Conservation (phyloP, 2,329 filamentous ascomycete genomes). For the Metarhizium rileyi region DNA sequence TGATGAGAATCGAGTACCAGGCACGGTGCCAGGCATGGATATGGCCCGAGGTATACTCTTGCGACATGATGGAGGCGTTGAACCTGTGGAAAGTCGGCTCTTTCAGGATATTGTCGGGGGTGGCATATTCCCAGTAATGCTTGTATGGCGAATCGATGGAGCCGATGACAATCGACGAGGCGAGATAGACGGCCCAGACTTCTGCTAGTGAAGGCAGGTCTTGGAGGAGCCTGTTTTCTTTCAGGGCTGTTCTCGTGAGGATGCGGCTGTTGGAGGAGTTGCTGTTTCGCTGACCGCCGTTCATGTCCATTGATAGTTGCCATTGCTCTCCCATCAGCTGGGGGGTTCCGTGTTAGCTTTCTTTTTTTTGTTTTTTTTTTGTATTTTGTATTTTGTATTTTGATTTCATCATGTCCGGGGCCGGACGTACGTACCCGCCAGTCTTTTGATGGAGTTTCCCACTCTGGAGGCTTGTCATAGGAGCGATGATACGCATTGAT, state of each 20-base stretch:
- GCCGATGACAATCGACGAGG: constrained; percentile 54
- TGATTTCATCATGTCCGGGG: too few relatives aligned
- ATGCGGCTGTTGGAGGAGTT: constrained; percentile 51
- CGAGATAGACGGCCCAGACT: constrained; percentile 59
- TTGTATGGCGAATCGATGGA: constrained; percentile 50
- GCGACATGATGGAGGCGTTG: constrained; percentile 50
- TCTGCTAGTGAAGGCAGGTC: constrained; percentile 61
- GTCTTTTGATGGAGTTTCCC: constrained; percentile 29
- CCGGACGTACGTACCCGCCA: constrained; percentile 31
- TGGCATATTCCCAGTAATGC: constrained; percentile 40
- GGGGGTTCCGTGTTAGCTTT: background rate
- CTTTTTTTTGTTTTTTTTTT: too few relatives aligned
- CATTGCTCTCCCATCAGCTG: constrained; percentile 43
- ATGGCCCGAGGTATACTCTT: constrained; percentile 63
- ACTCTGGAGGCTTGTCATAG: constrained; percentile 19
- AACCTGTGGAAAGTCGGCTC: constrained; percentile 46
- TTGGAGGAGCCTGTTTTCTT: constrained; percentile 30
- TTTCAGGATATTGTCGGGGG: constrained; percentile 24
- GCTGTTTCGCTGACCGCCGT: constrained; percentile 42
- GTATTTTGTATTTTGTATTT: too few relatives aligned
- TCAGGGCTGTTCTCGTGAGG: constrained; percentile 41
- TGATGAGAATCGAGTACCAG: constrained; percentile 57
- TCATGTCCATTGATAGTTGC: constrained; percentile 44
- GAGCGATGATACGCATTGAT: constrained; percentile 43
- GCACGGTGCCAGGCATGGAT: constrained; percentile 48